Percentiles rank a stretch among this genome's conserved stretches.
These are phyloP conservation scores for Debaryomyces tyrocola DNA, from an alignment of 805 yeast species.

Conservation along the genomic window DNA sequence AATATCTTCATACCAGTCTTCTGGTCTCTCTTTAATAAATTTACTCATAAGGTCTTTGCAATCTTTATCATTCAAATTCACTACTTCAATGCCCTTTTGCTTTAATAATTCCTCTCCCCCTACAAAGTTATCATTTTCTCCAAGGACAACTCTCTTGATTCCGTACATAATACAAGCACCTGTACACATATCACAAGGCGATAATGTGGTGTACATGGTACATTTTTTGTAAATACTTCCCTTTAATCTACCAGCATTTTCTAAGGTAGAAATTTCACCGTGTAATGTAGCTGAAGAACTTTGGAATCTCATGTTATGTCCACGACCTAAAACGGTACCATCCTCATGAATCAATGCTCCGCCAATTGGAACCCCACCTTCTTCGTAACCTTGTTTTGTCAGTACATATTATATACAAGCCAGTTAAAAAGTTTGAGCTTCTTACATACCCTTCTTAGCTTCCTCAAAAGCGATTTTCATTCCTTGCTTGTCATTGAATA, in stretches of 20 bases:
- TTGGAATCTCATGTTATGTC: conserved; percentile 90
- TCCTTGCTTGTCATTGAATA: neutral
- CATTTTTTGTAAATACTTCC: conserved; percentile 79
- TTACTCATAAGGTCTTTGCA: conserved; percentile 73
- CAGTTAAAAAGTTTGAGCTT: neutral
- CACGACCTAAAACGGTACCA: conserved; percentile 81
- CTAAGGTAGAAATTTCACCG: conserved; percentile 89
- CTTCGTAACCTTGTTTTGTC: conserved; percentile 51
- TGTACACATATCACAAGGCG: conserved; percentile 94
- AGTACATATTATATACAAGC: conserved; percentile 1
- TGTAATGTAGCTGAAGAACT: conserved; percentile 81
- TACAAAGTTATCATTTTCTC: conserved; percentile 78
- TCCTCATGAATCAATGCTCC: conserved; percentile 72
- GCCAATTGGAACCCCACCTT: conserved; percentile 93
- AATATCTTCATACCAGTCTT: conserved; percentile 80
- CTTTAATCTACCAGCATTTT: conserved; percentile 85
- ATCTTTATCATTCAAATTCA: conserved; percentile 55
- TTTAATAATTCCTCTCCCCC: conserved; percentile 81
- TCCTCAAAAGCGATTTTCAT: neutral
- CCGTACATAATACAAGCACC: conserved; percentile 93
- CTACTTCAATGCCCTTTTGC: conserved; percentile 69
- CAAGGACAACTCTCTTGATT: conserved; percentile 80
- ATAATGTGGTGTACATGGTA: conserved; percentile 87
- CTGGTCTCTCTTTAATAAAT: conserved; percentile 77
- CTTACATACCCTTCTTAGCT: neutral